phyloP scores from a whole-genome alignment of 257 asterid genomes.

The Fraxinus anomala region DNA sequence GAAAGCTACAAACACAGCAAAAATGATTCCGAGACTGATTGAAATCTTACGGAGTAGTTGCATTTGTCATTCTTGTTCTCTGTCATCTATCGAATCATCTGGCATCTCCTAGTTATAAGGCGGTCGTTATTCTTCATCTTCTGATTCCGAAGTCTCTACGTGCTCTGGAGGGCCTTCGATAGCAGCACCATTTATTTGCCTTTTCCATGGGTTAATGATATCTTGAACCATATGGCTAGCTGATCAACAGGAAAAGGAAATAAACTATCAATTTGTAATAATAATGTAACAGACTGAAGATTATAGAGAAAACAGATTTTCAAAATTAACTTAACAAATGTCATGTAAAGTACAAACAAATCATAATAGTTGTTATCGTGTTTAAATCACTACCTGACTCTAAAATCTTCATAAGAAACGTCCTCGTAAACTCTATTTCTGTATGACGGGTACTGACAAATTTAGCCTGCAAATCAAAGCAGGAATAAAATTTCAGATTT shows the following conservation, averaged over 20 bases:
- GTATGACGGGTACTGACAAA: constrained; percentile 62
- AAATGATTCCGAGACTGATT: too few species aligned
- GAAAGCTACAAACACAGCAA: too few species aligned
- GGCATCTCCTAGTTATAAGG: too few species aligned
- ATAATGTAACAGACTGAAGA: too few species aligned
- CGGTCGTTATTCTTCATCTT: constrained; percentile 25
- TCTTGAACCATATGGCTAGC: constrained; percentile 40
- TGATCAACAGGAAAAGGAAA: constrained; percentile 21
- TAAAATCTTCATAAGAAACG: constrained; percentile 47
- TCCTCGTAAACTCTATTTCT: constrained; percentile 60
- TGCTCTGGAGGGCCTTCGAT: constrained; percentile 48
- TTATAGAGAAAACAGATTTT: too few species aligned
- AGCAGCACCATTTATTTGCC: constrained; percentile 34
- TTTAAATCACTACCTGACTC: constrained; percentile 47
- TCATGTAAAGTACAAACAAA: background rate
- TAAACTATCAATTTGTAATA: background rate
- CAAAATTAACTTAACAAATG: background rate
- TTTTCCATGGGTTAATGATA: constrained; percentile 48
- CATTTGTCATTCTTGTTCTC: too few species aligned
- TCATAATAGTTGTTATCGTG: background rate
- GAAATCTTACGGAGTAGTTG: too few species aligned
- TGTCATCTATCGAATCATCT: too few species aligned
- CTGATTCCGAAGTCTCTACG: constrained; percentile 47
- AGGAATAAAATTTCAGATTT: background rate
- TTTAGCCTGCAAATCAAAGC: constrained; percentile 53